These are phyloP conservation scores for Talaromyces sp. DNA, from an alignment of 2,329 filamentous ascomycete genomes.

Conservation along the genomic window DNA sequence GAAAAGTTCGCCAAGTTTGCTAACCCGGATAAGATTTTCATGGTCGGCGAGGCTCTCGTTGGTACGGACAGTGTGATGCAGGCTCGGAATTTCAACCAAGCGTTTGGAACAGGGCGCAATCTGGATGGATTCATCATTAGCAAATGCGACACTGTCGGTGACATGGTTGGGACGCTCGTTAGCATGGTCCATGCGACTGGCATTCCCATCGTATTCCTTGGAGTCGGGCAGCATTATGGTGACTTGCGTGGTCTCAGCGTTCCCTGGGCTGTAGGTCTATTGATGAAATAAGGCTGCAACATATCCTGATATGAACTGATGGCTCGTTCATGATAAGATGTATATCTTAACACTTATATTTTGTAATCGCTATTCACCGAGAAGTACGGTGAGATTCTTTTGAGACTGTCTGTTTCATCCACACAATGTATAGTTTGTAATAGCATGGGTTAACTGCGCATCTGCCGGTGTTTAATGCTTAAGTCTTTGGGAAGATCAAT, in stretches of 20 bases:
- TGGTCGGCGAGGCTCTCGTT: slow-evolving; percentile 91
- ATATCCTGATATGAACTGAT: neutral
- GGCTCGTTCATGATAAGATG: neutral
- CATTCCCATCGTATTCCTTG: slow-evolving; percentile 91
- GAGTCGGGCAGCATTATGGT: slow-evolving; percentile 63
- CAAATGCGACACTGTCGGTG: slow-evolving; percentile 98
- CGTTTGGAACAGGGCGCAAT: slow-evolving; percentile 73
- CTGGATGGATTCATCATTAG: slow-evolving; percentile 97
- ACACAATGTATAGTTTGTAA: neutral
- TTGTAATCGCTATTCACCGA: neutral
- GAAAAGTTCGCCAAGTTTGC: slow-evolving; percentile 98
- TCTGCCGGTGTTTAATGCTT: neutral
- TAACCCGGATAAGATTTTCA: slow-evolving; percentile 95
- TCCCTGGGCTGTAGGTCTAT: slow-evolving; percentile 56
- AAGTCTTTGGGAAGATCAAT: neutral
- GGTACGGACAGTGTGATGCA: slow-evolving; percentile 94
- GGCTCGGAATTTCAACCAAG: slow-evolving; percentile 90
- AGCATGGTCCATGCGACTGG: slow-evolving; percentile 97
- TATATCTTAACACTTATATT: neutral
- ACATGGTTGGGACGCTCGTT: slow-evolving; percentile 94
- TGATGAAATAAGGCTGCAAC: slow-evolving; percentile 46
- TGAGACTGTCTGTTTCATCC: no score
- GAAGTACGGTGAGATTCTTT: neutral
- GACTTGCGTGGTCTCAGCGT: slow-evolving; percentile 61
- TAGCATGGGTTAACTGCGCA: neutral